These are phyloP conservation scores for Pyrenophora seminiperda DNA, from an alignment of 2,329 filamentous ascomycete species.

Conservation along the genomic window DNA sequence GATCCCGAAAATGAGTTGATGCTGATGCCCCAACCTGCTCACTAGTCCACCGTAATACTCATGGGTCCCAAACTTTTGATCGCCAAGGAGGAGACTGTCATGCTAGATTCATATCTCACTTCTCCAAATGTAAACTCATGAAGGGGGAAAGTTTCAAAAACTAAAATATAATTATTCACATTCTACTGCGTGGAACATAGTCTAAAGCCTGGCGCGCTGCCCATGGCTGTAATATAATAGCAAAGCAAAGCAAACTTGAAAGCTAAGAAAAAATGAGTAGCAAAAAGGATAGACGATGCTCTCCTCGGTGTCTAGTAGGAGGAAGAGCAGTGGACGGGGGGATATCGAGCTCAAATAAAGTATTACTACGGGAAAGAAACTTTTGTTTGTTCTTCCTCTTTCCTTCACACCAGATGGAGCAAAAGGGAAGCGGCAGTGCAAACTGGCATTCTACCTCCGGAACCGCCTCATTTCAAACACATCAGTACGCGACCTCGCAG, in stretches of 20 bases:
- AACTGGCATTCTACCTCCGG: conserved; percentile 11
- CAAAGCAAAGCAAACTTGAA: background rate
- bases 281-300: background rate
- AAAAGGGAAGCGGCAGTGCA: background rate
- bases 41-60: no score
- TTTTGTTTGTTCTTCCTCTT: background rate
- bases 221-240: conserved; percentile 1
- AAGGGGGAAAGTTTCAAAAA: no score
- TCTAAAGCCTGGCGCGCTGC: conserved; percentile 9
- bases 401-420: background rate
- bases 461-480: conserved; percentile 43
- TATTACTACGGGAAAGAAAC: no score
- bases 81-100: no score
- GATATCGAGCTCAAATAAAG: no score
- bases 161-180: conserved; percentile 2
- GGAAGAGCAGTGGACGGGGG: no score
- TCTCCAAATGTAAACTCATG: background rate
- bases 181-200: background rate
- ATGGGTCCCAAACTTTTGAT: no score
- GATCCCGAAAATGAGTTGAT: no score
- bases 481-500: conserved; percentile 37
- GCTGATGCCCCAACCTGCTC: no score
- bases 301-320: no score
- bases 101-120: no score
- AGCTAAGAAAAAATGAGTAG: no score